Percentiles rank a stretch among this genome's conserved stretches.
phyloP scores from a whole-genome alignment of 805 yeast species.

The Wickerhamiella qilinensis region DNA sequence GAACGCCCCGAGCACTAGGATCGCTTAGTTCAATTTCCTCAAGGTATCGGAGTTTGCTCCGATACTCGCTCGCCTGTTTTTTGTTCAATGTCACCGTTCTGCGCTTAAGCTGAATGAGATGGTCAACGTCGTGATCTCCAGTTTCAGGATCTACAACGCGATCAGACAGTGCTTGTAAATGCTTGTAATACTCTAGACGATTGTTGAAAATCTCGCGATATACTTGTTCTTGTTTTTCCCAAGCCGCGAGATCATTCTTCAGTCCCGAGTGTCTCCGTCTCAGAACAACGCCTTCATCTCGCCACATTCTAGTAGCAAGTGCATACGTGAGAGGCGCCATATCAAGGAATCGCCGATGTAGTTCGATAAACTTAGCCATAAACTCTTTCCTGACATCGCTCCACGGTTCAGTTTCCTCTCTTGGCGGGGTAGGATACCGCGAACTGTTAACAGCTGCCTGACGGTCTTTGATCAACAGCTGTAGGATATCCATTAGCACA shows the following conservation, averaged over 20 bases:
- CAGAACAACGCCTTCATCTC: no score
- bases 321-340: no score
- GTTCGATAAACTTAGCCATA: slow-evolving; percentile 11
- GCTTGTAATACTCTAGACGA: slow-evolving; percentile 65
- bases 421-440: slow-evolving; percentile 3
- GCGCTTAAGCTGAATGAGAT: slow-evolving; percentile 13
- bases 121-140: slow-evolving; percentile 15
- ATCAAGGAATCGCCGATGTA: no score
- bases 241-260: slow-evolving; percentile 20
- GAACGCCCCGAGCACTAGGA: slow-evolving; percentile 6
- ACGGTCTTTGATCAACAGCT: slow-evolving; percentile 26
- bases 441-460: slow-evolving; percentile 26
- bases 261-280: slow-evolving; percentile 7
- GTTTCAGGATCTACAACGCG: slow-evolving; percentile 41
- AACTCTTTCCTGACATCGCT: slow-evolving; percentile 11
- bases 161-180: slow-evolving; percentile 76
- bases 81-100: slow-evolving; percentile 8
- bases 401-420: neutral
- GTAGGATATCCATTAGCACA: slow-evolving; percentile 20
- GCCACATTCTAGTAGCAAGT: no score
- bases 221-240: slow-evolving; percentile 34
- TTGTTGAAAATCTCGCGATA: slow-evolving; percentile 54
- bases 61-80: slow-evolving; percentile 1
- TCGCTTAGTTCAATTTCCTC: slow-evolving; percentile 3
- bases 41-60: slow-evolving; percentile 15